Evolutionary conservation across 2,329 filamentous ascomycete species (phyloP).

Genomic region (Trichoderma aggressivum): DNA sequence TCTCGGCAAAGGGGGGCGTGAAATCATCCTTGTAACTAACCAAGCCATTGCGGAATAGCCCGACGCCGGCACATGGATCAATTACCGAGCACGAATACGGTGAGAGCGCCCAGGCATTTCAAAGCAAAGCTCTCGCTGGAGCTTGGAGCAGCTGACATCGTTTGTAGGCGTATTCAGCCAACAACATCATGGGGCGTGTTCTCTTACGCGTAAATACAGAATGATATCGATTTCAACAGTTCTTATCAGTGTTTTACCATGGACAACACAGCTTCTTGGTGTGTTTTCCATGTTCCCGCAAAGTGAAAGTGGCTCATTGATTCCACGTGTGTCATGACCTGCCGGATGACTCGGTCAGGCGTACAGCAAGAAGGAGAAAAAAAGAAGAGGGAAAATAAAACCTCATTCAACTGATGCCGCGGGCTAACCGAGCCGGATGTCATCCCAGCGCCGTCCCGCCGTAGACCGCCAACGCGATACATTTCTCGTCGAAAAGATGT

Average conservation of each 20-base stretch:
- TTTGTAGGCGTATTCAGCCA: background rate
- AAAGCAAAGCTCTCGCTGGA: background rate
- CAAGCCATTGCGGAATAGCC: conserved; percentile 8
- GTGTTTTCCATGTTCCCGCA: background rate
- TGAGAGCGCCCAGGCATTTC: background rate
- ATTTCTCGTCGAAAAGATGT: background rate
- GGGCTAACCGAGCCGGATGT: background rate
- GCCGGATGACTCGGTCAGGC: conserved; percentile 6
- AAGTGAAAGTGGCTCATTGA: background rate
- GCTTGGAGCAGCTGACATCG: background rate
- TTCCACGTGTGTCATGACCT: background rate
- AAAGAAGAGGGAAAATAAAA: background rate
- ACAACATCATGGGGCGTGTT: background rate
- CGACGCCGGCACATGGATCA: background rate
- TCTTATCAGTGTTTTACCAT: background rate
- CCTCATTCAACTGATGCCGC: background rate
- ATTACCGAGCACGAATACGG: conserved; percentile 15
- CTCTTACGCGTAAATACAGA: background rate
- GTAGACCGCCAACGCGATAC: background rate
- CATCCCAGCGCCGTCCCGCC: background rate
- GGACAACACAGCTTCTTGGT: background rate
- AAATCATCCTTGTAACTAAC: background rate
- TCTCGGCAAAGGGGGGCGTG: conserved; percentile 4
- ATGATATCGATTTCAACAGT: background rate
- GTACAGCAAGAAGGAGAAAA: background rate